These are phyloP conservation scores for Ploettnerulaceae sp. DNA, from an alignment of 2,329 filamentous ascomycete species.

Conservation along the genomic window DNA sequence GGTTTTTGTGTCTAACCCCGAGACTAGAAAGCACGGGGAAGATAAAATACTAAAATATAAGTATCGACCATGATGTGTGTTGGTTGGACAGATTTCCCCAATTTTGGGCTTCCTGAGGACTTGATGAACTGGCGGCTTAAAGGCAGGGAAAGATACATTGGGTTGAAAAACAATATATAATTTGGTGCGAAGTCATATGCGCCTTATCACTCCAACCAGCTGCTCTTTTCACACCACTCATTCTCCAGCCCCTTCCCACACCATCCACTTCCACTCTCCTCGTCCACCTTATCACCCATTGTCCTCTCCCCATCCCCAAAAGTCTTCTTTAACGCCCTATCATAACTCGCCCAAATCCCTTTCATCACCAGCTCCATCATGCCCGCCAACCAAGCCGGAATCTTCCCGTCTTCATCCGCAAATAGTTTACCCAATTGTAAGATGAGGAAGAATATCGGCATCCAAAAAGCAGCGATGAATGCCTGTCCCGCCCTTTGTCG, in stretches of 20 bases:
- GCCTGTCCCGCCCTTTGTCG: constrained; percentile 62
- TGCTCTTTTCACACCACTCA: constrained; percentile 10
- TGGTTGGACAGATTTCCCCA: too few relatives aligned
- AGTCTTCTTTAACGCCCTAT: constrained; percentile 54
- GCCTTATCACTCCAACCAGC: constrained; percentile 5
- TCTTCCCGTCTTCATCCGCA: constrained; percentile 59
- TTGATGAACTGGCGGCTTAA: too few relatives aligned
- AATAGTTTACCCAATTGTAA: constrained; percentile 46
- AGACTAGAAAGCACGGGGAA: too few relatives aligned
- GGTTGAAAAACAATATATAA: too few relatives aligned
- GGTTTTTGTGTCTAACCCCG: too few relatives aligned
- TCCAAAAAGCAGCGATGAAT: constrained; percentile 56
- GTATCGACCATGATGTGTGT: too few relatives aligned
- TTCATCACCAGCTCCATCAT: constrained; percentile 49
- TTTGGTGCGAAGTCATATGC: too few relatives aligned
- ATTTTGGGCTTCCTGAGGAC: too few relatives aligned
- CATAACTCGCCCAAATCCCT: constrained; percentile 60
- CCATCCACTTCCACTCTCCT: constrained; percentile 9
- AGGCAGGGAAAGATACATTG: too few relatives aligned
- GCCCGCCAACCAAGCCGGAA: constrained; percentile 61
- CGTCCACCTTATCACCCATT: constrained; percentile 17
- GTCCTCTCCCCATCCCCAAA: constrained; percentile 87
- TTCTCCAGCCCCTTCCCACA: constrained; percentile 3
- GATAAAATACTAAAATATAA: too few relatives aligned
- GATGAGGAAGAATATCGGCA: constrained; percentile 52